Base-by-base conservation (phyloP, 495 filamentous ascomycete species). In the Ascodesmis nigricans region DNA sequence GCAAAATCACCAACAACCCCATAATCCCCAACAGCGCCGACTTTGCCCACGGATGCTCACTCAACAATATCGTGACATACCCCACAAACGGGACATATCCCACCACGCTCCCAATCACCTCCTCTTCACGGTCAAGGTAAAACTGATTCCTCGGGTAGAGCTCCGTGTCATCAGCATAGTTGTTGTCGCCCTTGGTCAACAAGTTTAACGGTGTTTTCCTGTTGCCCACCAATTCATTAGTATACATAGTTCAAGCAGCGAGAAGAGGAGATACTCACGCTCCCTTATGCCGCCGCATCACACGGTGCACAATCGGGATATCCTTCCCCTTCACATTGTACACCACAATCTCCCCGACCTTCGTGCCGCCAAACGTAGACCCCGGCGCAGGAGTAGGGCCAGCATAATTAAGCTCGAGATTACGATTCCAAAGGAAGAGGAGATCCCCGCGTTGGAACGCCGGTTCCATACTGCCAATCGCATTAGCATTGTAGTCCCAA, bases 161-260 rank as follows among this genome's bases (percentile, higher is more conserved):
- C 56, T 92, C 83, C 8, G 79, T 90, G 54, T 99, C 87, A 52
- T 95, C 87, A 2, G 80, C 75, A 6, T 70, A 54, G 49, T 99
- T 99, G 60, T 95, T 95, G 55, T 99, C 87, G 35, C 87, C 87
- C 58, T 95, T 99, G n/a, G 87, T 99, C 18, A 99, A 66, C 8
- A 95, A 65, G 35, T 69, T 62, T 23, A 67, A 43, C 8, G 65
- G 63, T 16, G 53, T 47, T 28, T 40, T 46, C 31, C 58, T 59
- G 36, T 25, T 1, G 11, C 21, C 36, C 9, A 19, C 22, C 22
- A 40, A 18, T 33, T 39, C 22, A 25, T 25, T 32, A n/a, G n/a
- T 10, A 14, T 28, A 28, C 25, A 14, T 28, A 28, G n/a, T 28
- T 28, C 2, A 2, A 10, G 3, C 25, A 10, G 3, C 25, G 4